Evolutionary conservation across 352 stramenopile species (phyloP).

Genomic region (Phytophthora sp.): DNA sequence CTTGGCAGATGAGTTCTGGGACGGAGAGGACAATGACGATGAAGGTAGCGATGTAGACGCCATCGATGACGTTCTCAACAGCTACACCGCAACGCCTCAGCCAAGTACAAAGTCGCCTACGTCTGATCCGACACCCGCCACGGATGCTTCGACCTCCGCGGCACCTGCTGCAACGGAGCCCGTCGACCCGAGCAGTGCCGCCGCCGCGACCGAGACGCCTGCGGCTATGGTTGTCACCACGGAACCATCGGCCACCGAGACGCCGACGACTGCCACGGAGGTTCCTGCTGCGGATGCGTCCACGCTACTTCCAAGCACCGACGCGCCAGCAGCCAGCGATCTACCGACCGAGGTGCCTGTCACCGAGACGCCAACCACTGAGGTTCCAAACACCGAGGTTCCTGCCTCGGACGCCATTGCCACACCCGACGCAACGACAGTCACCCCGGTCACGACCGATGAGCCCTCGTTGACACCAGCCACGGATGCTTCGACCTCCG

Average conservation of each 20-base stretch:
- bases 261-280: not conserved
- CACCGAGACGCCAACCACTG: not conserved
- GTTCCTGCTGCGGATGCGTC: not conserved
- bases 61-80: conserved; percentile 1
- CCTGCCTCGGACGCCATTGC: not conserved
- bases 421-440: conserved; percentile 1
- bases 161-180: not conserved
- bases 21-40: not conserved
- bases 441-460: not conserved
- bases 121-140: not conserved
- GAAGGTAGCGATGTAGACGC: not conserved
- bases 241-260: not conserved
- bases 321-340: not conserved
- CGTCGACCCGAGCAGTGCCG: not conserved
- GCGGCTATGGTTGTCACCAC: no score
- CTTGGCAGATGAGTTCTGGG: not conserved
- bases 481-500: not conserved
- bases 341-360: no score
- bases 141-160: not conserved
- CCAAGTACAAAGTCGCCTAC: not conserved
- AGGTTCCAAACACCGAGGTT: not conserved
- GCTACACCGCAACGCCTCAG: not conserved
- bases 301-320: not conserved
- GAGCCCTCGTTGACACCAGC: not conserved
- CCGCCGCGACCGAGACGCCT: not conserved